phyloP scores from a whole-genome alignment of 2,329 filamentous ascomycete genomes.

The Rutstroemia sp. region DNA sequence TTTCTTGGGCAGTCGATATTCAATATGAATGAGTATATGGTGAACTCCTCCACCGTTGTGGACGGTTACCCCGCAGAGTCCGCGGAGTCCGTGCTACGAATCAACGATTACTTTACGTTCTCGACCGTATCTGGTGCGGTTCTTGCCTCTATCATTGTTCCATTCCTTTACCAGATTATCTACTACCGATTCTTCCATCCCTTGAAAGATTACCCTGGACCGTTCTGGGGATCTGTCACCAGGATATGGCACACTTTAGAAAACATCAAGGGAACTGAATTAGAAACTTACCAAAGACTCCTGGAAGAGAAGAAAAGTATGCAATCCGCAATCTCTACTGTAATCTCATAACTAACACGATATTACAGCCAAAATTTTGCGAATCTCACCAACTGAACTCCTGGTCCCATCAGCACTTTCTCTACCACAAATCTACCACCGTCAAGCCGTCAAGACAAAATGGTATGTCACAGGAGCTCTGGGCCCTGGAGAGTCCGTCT shows the following conservation, averaged over 20 bases:
- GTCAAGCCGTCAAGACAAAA: conserved; percentile 48
- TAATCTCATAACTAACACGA: background rate
- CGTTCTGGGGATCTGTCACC: conserved; percentile 47
- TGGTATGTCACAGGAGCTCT: conserved; percentile 53
- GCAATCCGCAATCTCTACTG: background rate
- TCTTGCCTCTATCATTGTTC: background rate
- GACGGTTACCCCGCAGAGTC: background rate
- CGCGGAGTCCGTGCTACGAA: background rate
- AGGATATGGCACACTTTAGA: conserved; percentile 45
- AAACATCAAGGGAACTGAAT: conserved; percentile 40
- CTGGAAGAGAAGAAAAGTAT: conserved; percentile 43
- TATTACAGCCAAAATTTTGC: conserved; percentile 40
- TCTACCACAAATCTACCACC: conserved; percentile 48
- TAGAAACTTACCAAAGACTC: conserved; percentile 35
- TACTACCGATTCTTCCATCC: conserved; percentile 46
- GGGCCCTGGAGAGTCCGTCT: conserved; percentile 46
- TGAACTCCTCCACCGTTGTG: background rate
- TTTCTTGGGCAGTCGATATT: background rate
- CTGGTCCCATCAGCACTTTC: conserved; percentile 45
- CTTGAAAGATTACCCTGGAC: conserved; percentile 43
- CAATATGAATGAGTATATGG: background rate
- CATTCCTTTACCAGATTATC: conserved; percentile 34
- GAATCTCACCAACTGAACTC: conserved; percentile 45
- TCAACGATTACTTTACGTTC: background rate
- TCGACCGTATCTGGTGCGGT: background rate